phyloP scores from a whole-genome alignment of 805 yeast genomes.

The Huiozyma naganishii region DNA sequence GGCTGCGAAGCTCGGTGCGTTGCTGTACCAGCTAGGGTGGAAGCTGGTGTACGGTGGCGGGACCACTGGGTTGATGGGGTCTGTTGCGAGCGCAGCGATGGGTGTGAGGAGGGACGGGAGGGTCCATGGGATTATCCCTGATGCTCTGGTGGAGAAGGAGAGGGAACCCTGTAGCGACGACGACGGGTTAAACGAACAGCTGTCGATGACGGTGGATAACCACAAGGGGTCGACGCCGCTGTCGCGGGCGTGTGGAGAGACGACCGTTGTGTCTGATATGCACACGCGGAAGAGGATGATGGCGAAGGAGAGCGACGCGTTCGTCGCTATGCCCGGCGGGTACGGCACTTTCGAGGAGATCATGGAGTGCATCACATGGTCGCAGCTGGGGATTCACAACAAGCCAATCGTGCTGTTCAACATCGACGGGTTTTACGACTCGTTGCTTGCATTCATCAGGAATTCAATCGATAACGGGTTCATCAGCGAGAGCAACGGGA shows the following conservation, averaged over 20 bases:
- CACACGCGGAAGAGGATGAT: slow-evolving; percentile 78
- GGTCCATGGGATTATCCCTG: slow-evolving; percentile 83
- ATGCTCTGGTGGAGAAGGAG: slow-evolving; percentile 66
- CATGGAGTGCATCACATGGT: slow-evolving; percentile 87
- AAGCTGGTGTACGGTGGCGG: slow-evolving; percentile 88
- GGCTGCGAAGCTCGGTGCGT: slow-evolving; percentile 51
- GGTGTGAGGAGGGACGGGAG: slow-evolving; percentile 36
- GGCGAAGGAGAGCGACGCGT: slow-evolving; percentile 81
- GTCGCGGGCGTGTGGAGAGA: slow-evolving; percentile 49
- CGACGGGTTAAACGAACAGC: slow-evolving; percentile 21
- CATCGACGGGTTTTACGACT: slow-evolving; percentile 71
- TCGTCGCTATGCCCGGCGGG: slow-evolving; percentile 87
- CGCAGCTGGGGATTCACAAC: slow-evolving; percentile 74
- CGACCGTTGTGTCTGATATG: slow-evolving; percentile 79
- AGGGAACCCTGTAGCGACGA: slow-evolving; percentile 26
- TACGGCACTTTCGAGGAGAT: slow-evolving; percentile 84
- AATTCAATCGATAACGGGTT: slow-evolving; percentile 56
- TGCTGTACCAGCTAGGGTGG: slow-evolving; percentile 41
- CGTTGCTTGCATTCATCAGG: slow-evolving; percentile 48
- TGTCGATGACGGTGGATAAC: slow-evolving; percentile 45
- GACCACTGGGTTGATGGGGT: slow-evolving; percentile 75
- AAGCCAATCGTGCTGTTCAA: slow-evolving; percentile 75
- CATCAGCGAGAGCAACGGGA: slow-evolving; percentile 54
- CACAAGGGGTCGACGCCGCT: slow-evolving; percentile 60
- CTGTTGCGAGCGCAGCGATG: slow-evolving; percentile 55